These are phyloP conservation scores for Takashimella koratensis DNA, from an alignment of 1,284 basidiomycete genomes.

Conservation along the genomic window DNA sequence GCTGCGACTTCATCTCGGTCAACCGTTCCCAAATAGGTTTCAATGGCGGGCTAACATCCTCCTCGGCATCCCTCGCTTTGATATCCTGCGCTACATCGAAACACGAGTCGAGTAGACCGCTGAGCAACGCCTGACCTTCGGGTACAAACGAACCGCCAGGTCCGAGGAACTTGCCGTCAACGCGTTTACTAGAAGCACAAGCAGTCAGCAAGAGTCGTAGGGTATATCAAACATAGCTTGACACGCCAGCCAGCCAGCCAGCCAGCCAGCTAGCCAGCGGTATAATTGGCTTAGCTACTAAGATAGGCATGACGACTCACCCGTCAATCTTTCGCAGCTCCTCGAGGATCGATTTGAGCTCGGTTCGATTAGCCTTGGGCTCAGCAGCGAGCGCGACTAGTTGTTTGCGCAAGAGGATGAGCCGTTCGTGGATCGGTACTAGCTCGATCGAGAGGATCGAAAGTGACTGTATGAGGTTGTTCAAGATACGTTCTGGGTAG, in stretches of 20 bases:
- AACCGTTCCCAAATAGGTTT: slow-evolving; percentile 95
- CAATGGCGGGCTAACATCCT: slow-evolving; percentile 78
- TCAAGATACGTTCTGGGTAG: slow-evolving; percentile 66
- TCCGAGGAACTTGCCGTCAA: slow-evolving; percentile 93
- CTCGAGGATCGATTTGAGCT: slow-evolving; percentile 85
- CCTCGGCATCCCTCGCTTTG: slow-evolving; percentile 87
- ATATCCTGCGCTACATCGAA: slow-evolving; percentile 97
- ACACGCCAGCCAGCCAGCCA: too few species aligned
- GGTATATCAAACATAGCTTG: too few species aligned
- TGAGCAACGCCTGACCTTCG: slow-evolving; percentile 72
- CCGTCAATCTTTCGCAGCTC: slow-evolving; percentile 93
- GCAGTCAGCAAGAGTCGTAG: slow-evolving; percentile 5
- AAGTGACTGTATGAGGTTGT: slow-evolving; percentile 73
- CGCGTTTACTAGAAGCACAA: slow-evolving; percentile 76
- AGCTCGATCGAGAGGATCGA: slow-evolving; percentile 81
- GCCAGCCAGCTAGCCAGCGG: background rate
- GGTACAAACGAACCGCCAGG: slow-evolving; percentile 83
- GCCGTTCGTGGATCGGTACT: slow-evolving; percentile 80
- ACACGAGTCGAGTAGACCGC: slow-evolving; percentile 87
- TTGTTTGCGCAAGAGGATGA: slow-evolving; percentile 83
- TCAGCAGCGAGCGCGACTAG: slow-evolving; percentile 85
- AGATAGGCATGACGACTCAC: slow-evolving; percentile 56
- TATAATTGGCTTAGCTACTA: slow-evolving; percentile 31
- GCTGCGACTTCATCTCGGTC: slow-evolving; percentile 64
- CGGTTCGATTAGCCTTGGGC: slow-evolving; percentile 74